Percentiles rank a stretch among this genome's conserved stretches.
These are phyloP conservation scores for Lipomyces starkeyi DNA, from an alignment of 805 yeast genomes.

Conservation along the genomic window DNA sequence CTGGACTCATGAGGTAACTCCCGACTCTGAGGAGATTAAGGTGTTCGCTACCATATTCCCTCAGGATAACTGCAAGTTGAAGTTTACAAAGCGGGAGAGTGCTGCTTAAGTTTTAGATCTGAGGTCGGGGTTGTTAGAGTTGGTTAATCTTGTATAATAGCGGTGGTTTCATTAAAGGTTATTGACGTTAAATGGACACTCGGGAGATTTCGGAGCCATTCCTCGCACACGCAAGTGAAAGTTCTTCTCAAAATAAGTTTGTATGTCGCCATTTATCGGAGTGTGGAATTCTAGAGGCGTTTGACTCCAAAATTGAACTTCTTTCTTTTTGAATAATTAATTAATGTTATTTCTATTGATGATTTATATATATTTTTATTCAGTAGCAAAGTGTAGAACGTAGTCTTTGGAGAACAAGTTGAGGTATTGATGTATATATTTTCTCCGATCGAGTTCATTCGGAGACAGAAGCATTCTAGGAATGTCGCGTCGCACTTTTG, in stretches of 20 bases:
- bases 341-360: neutral
- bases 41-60: slow-evolving; percentile 99
- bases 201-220: neutral
- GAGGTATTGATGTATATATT: neutral
- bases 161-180: neutral
- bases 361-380: neutral
- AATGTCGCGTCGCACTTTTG: too few relatives aligned
- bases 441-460: too few relatives aligned
- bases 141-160: neutral
- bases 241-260: neutral
- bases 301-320: neutral
- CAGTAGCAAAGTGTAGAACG: neutral
- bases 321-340: neutral
- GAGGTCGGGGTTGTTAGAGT: neutral
- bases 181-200: neutral
- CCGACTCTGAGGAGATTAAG: slow-evolving; percentile 85
- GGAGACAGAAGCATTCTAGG: too few relatives aligned
- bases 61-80: slow-evolving; percentile 85
- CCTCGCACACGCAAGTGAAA: neutral
- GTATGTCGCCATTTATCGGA: neutral
- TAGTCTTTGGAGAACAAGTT: neutral
- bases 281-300: neutral
- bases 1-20: slow-evolving; percentile 81
- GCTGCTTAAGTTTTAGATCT: slow-evolving; percentile 13
- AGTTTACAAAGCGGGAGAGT: slow-evolving; percentile 54